phyloP scores from a whole-genome alignment of 2,329 filamentous ascomycete genomes.

The Talaromyces pinophilus region DNA sequence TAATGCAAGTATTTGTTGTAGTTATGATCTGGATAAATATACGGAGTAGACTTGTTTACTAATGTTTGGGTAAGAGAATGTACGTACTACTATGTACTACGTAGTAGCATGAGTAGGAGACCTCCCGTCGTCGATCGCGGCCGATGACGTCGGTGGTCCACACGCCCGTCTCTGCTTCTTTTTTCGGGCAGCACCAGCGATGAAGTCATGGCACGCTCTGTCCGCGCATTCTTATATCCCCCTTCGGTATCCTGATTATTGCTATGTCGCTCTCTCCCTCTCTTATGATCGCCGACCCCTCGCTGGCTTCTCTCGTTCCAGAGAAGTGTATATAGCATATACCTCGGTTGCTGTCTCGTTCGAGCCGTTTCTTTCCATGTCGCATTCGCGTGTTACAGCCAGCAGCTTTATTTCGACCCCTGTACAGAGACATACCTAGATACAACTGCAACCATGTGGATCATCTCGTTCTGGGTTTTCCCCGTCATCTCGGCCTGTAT shows the following conservation, averaged over 20 bases:
- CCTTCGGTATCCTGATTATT: background rate
- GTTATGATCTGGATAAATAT: background rate
- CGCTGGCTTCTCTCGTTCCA: background rate
- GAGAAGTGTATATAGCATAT: conserved; percentile 1
- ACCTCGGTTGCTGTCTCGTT: background rate
- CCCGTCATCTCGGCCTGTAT: conserved; percentile 60
- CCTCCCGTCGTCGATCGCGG: background rate
- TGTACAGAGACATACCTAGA: background rate
- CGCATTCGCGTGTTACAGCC: background rate
- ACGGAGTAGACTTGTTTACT: no score
- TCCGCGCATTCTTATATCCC: conserved; percentile 1
- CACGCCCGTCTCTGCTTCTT: background rate
- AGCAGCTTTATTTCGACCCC: background rate
- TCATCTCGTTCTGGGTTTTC: conserved; percentile 55
- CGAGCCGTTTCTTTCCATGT: background rate
- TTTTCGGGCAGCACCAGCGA: background rate
- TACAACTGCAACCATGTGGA: conserved; percentile 41
- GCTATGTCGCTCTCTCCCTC: background rate
- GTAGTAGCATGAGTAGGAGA: no score
- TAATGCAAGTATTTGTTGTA: background rate
- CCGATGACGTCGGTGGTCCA: conserved; percentile 17
- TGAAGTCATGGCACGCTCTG: background rate
- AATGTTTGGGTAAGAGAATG: no score
- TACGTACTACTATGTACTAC: no score
- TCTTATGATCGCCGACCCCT: background rate